phyloP scores from a whole-genome alignment of 2,329 filamentous ascomycete genomes.

The Thielaviopsis musarum region DNA sequence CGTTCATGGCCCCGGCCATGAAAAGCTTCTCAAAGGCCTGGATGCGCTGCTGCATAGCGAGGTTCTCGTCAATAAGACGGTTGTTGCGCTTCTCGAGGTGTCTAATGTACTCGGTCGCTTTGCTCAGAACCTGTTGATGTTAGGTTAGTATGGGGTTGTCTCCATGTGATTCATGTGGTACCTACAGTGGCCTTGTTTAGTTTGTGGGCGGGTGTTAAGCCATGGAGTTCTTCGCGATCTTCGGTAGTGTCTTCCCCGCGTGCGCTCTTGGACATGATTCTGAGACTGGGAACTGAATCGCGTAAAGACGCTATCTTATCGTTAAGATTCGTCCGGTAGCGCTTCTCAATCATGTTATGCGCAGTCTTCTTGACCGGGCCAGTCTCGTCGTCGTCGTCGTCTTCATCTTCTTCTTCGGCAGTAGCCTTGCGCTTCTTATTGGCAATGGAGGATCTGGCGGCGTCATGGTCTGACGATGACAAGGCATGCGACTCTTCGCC shows the following conservation, averaged over 20 bases:
- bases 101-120: constrained; percentile 89
- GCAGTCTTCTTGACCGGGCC: constrained; percentile 65
- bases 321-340: constrained; percentile 90
- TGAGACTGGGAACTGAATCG: constrained; percentile 79
- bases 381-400: constrained; percentile 39
- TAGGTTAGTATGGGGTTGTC: not conserved
- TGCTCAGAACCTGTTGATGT: constrained; percentile 51
- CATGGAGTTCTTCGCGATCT: constrained; percentile 66
- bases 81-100: constrained; percentile 86
- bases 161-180: not conserved
- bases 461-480: constrained; percentile 41
- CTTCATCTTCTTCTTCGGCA: constrained; percentile 42
- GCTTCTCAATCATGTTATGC: constrained; percentile 96
- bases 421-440: constrained; percentile 56
- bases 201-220: constrained; percentile 76
- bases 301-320: constrained; percentile 89
- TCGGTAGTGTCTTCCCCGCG: constrained; percentile 51
- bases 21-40: constrained; percentile 65
- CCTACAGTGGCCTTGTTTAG: constrained; percentile 85
- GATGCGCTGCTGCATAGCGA: constrained; percentile 59
- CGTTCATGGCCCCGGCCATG: constrained; percentile 55
- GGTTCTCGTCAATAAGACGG: constrained; percentile 66
- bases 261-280: constrained; percentile 62
- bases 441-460: constrained; percentile 27
- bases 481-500: constrained; percentile 30